Percentiles rank a stretch among this genome's conserved stretches.
Conservation (phyloP, 495 filamentous ascomycete genomes). For the Aspergillus asperescens region DNA sequence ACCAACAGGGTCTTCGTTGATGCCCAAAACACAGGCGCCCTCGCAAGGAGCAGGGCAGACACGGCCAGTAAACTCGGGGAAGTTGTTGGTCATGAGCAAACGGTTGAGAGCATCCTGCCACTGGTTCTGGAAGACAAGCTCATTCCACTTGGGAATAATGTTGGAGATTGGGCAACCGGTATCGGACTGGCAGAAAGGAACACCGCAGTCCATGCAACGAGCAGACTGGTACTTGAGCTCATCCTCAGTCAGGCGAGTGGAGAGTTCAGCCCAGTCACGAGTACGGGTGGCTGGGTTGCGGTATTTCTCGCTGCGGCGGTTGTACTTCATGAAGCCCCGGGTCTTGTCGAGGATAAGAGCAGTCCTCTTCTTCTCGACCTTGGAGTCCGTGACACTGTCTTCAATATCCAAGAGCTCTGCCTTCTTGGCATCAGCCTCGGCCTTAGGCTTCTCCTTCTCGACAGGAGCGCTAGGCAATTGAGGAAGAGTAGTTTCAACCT, state of each 20-base stretch:
- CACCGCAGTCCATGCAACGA: conserved; percentile 99
- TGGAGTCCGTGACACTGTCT: conserved; percentile 80
- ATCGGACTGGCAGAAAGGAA: conserved; percentile 98
- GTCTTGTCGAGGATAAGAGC: conserved; percentile 97
- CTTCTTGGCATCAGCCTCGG: conserved; percentile 61
- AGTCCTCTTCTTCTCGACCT: conserved; percentile 88
- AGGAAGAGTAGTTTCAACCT: conserved; percentile 78
- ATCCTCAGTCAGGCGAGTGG: conserved; percentile 83
- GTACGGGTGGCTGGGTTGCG: conserved; percentile 78
- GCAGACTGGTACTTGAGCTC: conserved; percentile 98
- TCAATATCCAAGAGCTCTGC: conserved; percentile 89
- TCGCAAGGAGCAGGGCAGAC: conserved; percentile 98
- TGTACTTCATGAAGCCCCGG: conserved; percentile 98
- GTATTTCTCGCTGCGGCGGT: conserved; percentile 91
- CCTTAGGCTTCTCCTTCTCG: conserved; percentile 52
- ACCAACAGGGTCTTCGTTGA: conserved; percentile 96
- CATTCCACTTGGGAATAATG: conserved; percentile 99
- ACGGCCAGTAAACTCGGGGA: conserved; percentile 98
- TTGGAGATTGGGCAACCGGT: conserved; percentile 97
- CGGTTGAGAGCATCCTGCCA: conserved; percentile 96
- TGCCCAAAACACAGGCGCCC: conserved; percentile 94
- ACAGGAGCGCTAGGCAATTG: conserved; percentile 57
- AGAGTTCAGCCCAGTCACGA: conserved; percentile 94
- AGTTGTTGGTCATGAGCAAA: conserved; percentile 98
- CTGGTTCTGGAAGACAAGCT: conserved; percentile 85